These are phyloP conservation scores for Fusarium protoensiforme DNA, from an alignment of 2,329 filamentous ascomycete genomes.

Conservation along the genomic window DNA sequence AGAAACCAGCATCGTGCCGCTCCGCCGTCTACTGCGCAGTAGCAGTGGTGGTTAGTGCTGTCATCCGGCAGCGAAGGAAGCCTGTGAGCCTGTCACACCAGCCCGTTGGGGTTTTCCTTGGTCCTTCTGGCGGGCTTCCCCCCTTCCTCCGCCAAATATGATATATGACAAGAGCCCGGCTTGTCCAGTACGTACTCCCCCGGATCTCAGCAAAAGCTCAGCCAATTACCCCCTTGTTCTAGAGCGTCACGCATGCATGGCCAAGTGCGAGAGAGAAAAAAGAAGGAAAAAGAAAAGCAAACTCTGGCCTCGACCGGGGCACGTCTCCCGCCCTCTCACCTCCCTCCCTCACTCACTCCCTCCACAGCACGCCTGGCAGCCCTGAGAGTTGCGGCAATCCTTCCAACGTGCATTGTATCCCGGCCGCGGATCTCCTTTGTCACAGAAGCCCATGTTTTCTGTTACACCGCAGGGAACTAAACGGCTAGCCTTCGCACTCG, in stretches of 20 bases:
- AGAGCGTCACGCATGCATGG: conserved; percentile 30
- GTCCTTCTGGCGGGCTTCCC: conserved; percentile 4
- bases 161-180: conserved; percentile 22
- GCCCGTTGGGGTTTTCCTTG: neutral
- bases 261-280: conserved; percentile 9
- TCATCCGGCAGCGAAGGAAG: neutral
- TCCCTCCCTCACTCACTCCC: conserved; percentile 12
- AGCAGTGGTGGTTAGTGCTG: neutral
- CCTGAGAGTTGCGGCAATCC: conserved; percentile 25
- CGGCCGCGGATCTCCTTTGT: conserved; percentile 38
- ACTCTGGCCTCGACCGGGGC: neutral
- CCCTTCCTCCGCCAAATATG: conserved; percentile 20
- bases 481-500: neutral
- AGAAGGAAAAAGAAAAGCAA: conserved; percentile 18
- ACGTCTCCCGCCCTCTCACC: conserved; percentile 5
- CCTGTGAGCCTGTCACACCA: neutral
- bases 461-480: conserved; percentile 36
- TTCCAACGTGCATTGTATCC: conserved; percentile 35
- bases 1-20: conserved; percentile 6
- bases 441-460: conserved; percentile 28
- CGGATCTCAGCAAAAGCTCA: conserved; percentile 3
- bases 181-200: neutral
- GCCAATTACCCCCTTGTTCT: conserved; percentile 8
- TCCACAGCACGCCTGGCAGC: conserved; percentile 22
- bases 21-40: conserved; percentile 6